A percentile compares a stretch with the other conserved stretches of the same genome.
Conservation (phyloP, 306 rosid species). For the Rosa rugosa region DNA sequence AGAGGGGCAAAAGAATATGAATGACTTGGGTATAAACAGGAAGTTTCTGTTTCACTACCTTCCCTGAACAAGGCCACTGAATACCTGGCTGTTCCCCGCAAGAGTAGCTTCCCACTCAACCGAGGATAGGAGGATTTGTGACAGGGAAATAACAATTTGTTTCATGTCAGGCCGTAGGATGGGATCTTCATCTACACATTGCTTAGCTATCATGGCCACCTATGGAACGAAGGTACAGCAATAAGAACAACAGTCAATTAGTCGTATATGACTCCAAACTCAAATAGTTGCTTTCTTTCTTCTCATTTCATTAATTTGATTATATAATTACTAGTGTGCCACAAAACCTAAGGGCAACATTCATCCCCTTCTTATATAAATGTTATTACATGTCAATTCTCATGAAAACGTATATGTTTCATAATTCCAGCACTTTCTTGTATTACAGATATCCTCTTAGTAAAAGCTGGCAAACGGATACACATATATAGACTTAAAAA, state of each 20-base stretch:
- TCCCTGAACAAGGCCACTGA: slow-evolving; percentile 99
- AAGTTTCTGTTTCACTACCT: slow-evolving; percentile 49
- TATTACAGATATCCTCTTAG: background rate
- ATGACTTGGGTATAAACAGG: slow-evolving; percentile 19
- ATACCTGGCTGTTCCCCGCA: slow-evolving; percentile 97
- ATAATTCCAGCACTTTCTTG: slow-evolving; percentile 4
- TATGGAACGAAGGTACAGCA: slow-evolving; percentile 23
- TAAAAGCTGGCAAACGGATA: background rate
- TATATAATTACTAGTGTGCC: background rate
- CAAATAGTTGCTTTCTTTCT: background rate
- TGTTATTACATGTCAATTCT: background rate
- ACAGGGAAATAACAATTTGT: slow-evolving; percentile 76
- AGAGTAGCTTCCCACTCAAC: slow-evolving; percentile 99
- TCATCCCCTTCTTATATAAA: background rate
- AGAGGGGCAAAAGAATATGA: slow-evolving; percentile 9
- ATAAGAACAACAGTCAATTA: background rate
- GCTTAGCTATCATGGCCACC: slow-evolving; percentile 90
- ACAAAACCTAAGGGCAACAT: background rate
- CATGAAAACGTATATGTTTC: background rate
- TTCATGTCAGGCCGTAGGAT: slow-evolving; percentile 90
- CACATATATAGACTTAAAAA: slow-evolving; percentile 7
- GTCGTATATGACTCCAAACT: background rate
- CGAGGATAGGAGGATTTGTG: slow-evolving; percentile 88
- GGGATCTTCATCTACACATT: slow-evolving; percentile 96
- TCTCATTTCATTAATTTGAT: background rate